A percentile compares a stretch with the other conserved stretches of the same genome.
These are phyloP conservation scores for Podospora appendiculata DNA, from an alignment of 495 filamentous ascomycete species.

Conservation along the genomic window DNA sequence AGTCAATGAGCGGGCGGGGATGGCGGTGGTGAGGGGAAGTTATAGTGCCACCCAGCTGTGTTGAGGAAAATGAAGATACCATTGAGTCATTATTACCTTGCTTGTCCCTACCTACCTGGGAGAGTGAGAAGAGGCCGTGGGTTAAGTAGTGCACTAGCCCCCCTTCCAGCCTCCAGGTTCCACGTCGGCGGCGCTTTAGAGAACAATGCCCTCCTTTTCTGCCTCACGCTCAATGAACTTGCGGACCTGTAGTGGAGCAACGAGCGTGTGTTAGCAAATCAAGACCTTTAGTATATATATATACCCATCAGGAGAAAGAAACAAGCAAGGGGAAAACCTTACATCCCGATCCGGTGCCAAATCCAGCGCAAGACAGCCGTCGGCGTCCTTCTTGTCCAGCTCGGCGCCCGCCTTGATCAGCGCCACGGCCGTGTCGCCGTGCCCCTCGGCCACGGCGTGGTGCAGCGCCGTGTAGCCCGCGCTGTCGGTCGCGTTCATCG, in stretches of 20 bases:
- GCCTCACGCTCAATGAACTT: slow-evolving; percentile 73
- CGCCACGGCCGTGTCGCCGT: slow-evolving; percentile 79
- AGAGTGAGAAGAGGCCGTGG: not conserved
- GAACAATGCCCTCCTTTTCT: slow-evolving; percentile 79
- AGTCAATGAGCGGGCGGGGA: not conserved
- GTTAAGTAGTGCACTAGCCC: too few relatives aligned
- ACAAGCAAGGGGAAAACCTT: slow-evolving; percentile 3
- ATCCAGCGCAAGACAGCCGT: slow-evolving; percentile 69
- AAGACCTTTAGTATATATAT: too few relatives aligned
- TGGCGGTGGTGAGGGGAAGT: too few relatives aligned
- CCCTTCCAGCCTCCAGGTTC: too few relatives aligned
- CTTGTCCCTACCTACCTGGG: not conserved
- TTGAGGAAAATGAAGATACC: not conserved
- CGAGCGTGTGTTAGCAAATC: not conserved
- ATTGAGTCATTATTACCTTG: not conserved
- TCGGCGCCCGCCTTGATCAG: slow-evolving; percentile 82
- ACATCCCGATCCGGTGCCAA: slow-evolving; percentile 68
- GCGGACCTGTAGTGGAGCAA: slow-evolving; percentile 43
- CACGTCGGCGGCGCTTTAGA: too few relatives aligned
- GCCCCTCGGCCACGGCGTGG: slow-evolving; percentile 89
- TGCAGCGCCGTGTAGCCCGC: slow-evolving; percentile 84
- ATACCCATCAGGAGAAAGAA: not conserved
- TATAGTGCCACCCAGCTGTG: too few relatives aligned
- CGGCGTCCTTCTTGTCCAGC: slow-evolving; percentile 64
- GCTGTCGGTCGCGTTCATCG: slow-evolving; percentile 78